Conservation (phyloP, 805 yeast species). For the Wickerhamiella domercqiae region DNA sequence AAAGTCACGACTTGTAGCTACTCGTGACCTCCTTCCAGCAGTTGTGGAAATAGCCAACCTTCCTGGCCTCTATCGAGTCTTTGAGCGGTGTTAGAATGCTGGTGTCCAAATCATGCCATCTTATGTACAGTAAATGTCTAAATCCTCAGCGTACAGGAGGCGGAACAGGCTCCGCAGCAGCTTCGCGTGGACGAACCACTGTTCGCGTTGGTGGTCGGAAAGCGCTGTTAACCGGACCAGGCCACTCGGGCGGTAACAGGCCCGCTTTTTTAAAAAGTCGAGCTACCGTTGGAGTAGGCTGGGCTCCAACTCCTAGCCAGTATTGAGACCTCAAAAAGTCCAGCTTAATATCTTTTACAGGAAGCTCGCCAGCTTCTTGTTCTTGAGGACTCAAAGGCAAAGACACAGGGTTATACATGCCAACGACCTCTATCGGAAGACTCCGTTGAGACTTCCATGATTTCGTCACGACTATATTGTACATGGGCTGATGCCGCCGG, state of each 20-base stretch:
- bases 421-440: constrained; percentile 86
- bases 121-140: neutral
- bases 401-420: constrained; percentile 81
- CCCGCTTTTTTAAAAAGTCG: constrained; percentile 58
- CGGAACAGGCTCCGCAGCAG: constrained; percentile 11
- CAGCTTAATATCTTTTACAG: constrained; percentile 62
- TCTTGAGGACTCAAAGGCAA: constrained; percentile 51
- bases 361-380: constrained; percentile 37
- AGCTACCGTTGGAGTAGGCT: constrained; percentile 70
- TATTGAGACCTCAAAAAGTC: constrained; percentile 85
- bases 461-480: constrained; percentile 82
- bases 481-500: constrained; percentile 69
- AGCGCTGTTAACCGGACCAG: constrained; percentile 19
- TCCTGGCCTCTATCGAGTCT: constrained; percentile 81
- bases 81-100: constrained; percentile 58
- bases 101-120: neutral
- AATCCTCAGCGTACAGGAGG: constrained; percentile 15
- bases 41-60: constrained; percentile 77
- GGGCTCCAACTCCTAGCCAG: constrained; percentile 97
- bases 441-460: constrained; percentile 57
- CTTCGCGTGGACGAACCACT: constrained; percentile 6
- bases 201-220: neutral
- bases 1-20: constrained; percentile 49
- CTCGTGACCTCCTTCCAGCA: constrained; percentile 34
- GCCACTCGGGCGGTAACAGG: constrained; percentile 33